Percentiles rank a stretch among this genome's conserved stretches.
Evolutionary conservation across 1,284 basidiomycete species (phyloP).

Genomic region (Apiotrichum akiyoshidainum): DNA sequence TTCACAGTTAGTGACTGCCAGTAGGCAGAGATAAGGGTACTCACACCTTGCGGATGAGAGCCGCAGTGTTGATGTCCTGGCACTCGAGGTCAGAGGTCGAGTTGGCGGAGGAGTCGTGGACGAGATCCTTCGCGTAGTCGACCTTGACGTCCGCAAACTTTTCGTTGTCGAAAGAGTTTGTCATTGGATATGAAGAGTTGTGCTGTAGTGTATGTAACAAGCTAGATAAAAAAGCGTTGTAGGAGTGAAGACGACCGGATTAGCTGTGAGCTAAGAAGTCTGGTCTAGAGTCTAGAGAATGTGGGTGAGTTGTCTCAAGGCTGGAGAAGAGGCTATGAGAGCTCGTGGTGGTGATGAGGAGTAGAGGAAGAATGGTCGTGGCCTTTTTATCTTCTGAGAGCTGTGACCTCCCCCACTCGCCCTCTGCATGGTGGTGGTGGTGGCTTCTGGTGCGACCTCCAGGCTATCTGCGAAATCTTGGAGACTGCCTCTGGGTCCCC

Average conservation of each 20-base stretch:
- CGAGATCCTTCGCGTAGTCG: conserved; percentile 3
- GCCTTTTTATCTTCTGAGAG: background rate
- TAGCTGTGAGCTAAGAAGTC: conserved; percentile 1
- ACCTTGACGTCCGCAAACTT: conserved; percentile 3
- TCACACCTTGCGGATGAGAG: conserved; percentile 16
- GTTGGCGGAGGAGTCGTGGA: background rate
- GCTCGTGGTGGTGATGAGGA: background rate
- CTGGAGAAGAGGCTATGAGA: conserved; percentile 5
- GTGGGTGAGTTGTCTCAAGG: conserved; percentile 2
- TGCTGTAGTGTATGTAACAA: background rate
- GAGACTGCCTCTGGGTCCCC: too few species aligned
- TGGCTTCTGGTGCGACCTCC: too few species aligned
- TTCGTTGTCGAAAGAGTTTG: conserved; percentile 1
- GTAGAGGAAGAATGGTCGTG: background rate
- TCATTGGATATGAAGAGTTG: background rate
- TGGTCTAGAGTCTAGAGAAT: conserved; percentile 10
- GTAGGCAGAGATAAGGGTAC: background rate
- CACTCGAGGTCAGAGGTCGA: conserved; percentile 1
- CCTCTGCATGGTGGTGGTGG: too few species aligned
- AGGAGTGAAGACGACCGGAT: conserved; percentile 1
- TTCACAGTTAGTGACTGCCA: background rate
- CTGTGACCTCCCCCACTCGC: background rate
- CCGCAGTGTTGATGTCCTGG: conserved; percentile 14
- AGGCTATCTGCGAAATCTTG: too few species aligned
- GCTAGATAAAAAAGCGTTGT: background rate